Evolutionary conservation across 2,329 filamentous ascomycete genomes (phyloP).

Genomic region (Xylaria sp.): DNA sequence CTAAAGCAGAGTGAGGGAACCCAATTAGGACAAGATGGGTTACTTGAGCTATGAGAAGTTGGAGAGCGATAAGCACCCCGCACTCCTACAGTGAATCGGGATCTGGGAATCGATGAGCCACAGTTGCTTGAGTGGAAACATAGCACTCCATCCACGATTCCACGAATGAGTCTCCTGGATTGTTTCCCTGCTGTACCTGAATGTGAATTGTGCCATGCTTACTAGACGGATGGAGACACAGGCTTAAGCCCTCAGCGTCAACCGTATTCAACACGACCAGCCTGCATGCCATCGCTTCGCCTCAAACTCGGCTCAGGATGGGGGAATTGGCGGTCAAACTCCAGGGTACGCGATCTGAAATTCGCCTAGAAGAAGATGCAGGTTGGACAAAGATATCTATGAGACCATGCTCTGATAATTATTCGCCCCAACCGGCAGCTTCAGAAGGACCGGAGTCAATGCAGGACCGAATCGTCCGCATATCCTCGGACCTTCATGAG

Average conservation of each 20-base stretch:
- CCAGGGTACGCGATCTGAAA: neutral
- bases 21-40: too few species aligned
- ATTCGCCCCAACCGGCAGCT: neutral
- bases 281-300: neutral
- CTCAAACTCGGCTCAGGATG: neutral
- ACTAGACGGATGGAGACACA: neutral
- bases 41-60: too few species aligned
- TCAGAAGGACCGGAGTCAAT: conserved; percentile 24
- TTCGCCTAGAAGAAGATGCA: conserved; percentile 12
- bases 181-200: neutral
- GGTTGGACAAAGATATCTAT: conserved; percentile 22
- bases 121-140: too few species aligned
- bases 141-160: too few species aligned
- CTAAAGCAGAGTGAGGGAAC: too few species aligned
- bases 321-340: neutral
- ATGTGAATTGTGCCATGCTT: neutral
- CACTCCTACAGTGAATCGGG: too few species aligned
- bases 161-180: neutral
- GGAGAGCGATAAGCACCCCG: too few species aligned
- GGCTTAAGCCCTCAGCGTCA: neutral
- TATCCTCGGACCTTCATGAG: conserved; percentile 53
- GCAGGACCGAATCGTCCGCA: conserved; percentile 49
- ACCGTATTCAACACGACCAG: neutral
- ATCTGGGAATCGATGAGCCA: too few species aligned
- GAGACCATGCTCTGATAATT: neutral